A percentile compares a stretch with the other conserved stretches of the same genome.
phyloP scores from a whole-genome alignment of 2,329 filamentous ascomycete genomes.

The Sclerotinia nivalis region DNA sequence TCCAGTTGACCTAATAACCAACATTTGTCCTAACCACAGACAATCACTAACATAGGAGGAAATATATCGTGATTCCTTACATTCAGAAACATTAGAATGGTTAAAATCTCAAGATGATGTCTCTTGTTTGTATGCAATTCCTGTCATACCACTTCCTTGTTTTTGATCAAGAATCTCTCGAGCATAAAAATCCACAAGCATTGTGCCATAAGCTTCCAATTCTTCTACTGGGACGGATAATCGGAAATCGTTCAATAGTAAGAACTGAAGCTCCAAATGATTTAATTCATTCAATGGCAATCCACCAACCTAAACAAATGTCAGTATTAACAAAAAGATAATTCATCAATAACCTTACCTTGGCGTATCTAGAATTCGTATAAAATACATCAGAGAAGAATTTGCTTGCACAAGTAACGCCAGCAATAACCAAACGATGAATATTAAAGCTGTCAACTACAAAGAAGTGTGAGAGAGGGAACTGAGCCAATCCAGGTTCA shows the following conservation, averaged over 20 bases:
- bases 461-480: conserved; percentile 68
- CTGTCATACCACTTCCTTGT: conserved; percentile 30
- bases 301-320: conserved; percentile 73
- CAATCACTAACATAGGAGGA: conserved; percentile 3
- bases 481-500: conserved; percentile 31
- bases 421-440: conserved; percentile 91
- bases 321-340: not conserved
- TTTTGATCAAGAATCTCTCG: conserved; percentile 76
- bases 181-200: conserved; percentile 97
- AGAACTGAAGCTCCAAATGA: conserved; percentile 92
- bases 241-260: conserved; percentile 93
- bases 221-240: conserved; percentile 92
- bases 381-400: conserved; percentile 99
- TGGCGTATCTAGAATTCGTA: conserved; percentile 97
- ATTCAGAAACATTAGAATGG: conserved; percentile 16
- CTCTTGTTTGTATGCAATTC: conserved; percentile 36
- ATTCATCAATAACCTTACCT: conserved; percentile 58
- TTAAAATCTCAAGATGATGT: conserved; percentile 14
- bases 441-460: conserved; percentile 99
- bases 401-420: conserved; percentile 97
- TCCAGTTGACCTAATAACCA: conserved; percentile 13
- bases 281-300: conserved; percentile 90
- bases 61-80: conserved; percentile 4
- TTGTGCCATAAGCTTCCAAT: conserved; percentile 94
- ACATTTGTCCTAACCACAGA: not conserved